phyloP scores from a whole-genome alignment of 1,284 basidiomycete genomes.

The Gomphus bonarii region DNA sequence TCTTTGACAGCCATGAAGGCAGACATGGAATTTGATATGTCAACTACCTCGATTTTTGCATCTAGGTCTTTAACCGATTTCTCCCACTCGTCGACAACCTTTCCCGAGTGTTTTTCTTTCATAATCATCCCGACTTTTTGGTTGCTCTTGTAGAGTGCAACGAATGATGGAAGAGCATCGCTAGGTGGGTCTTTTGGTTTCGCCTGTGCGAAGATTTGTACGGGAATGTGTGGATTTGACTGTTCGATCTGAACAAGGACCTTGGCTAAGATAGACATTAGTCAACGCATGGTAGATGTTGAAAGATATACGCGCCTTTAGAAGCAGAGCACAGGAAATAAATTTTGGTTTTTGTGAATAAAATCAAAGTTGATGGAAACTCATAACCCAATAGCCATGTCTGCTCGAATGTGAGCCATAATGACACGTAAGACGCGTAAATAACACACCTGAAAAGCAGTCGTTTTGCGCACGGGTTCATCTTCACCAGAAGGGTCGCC shows the following conservation, averaged over 20 bases:
- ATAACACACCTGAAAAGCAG: constrained; percentile 71
- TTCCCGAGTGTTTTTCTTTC: constrained; percentile 76
- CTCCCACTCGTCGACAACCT: constrained; percentile 75
- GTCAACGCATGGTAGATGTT: neutral
- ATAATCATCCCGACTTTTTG: constrained; percentile 57
- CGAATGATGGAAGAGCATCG: constrained; percentile 55
- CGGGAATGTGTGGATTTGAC: constrained; percentile 38
- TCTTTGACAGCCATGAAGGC: constrained; percentile 83
- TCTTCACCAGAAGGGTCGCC: constrained; percentile 82
- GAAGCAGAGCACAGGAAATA: constrained; percentile 80
- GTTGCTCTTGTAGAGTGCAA: constrained; percentile 42
- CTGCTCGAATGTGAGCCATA: constrained; percentile 28
- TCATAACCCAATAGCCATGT: constrained; percentile 96
- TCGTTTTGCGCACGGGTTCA: constrained; percentile 79
- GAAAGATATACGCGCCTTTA: constrained; percentile 52
- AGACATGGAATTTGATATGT: constrained; percentile 71
- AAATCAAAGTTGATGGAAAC: constrained; percentile 87
- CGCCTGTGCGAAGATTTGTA: constrained; percentile 61
- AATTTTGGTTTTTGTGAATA: constrained; percentile 72
- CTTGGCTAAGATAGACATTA: constrained; percentile 41
- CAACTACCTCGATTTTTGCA: constrained; percentile 62
- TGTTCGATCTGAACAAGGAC: constrained; percentile 62
- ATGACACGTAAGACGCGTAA: constrained; percentile 12
- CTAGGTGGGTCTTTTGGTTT: constrained; percentile 66
- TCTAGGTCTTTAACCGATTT: constrained; percentile 41